Conservation (phyloP, 805 yeast genomes). For the Suhomyces xylopsoci region DNA sequence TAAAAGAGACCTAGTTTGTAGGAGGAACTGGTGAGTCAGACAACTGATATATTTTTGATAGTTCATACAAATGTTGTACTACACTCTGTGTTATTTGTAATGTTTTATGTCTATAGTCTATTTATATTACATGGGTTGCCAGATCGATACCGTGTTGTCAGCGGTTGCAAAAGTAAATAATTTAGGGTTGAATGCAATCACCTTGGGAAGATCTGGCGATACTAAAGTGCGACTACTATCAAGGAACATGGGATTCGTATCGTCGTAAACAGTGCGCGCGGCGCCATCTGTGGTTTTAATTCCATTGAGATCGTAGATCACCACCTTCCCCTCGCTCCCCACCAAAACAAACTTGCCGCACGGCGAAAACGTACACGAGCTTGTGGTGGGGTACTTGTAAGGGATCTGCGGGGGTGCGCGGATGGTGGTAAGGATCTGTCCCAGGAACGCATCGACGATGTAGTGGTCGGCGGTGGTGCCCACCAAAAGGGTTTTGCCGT, state of each 20-base stretch:
- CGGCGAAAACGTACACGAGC: constrained; percentile 36
- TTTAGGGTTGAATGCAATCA: constrained; percentile 60
- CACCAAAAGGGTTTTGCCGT: constrained; percentile 62
- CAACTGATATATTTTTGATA: too few species aligned
- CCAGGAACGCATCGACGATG: constrained; percentile 68
- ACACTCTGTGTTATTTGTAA: neutral
- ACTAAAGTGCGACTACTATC: constrained; percentile 23
- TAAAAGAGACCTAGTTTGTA: too few species aligned
- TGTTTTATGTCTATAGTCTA: neutral
- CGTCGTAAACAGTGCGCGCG: constrained; percentile 12
- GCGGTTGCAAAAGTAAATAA: constrained; percentile 62
- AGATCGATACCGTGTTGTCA: constrained; percentile 41
- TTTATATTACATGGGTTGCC: constrained; percentile 26
- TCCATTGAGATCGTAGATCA: constrained; percentile 27
- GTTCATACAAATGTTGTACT: neutral
- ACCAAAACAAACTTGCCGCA: constrained; percentile 38
- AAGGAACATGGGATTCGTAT: constrained; percentile 19
- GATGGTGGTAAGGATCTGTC: constrained; percentile 39
- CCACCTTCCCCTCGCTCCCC: constrained; percentile 28
- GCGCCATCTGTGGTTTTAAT: constrained; percentile 22
- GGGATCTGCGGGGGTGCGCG: constrained; percentile 9
- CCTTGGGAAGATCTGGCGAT: constrained; percentile 41
- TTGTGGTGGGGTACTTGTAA: constrained; percentile 32
- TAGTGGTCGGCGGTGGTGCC: constrained; percentile 57
- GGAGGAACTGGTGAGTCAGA: neutral